A percentile compares a stretch with the other conserved stretches of the same genome.
Conservation (phyloP, 2,329 filamentous ascomycete genomes). For the Fusarium paranaense region DNA sequence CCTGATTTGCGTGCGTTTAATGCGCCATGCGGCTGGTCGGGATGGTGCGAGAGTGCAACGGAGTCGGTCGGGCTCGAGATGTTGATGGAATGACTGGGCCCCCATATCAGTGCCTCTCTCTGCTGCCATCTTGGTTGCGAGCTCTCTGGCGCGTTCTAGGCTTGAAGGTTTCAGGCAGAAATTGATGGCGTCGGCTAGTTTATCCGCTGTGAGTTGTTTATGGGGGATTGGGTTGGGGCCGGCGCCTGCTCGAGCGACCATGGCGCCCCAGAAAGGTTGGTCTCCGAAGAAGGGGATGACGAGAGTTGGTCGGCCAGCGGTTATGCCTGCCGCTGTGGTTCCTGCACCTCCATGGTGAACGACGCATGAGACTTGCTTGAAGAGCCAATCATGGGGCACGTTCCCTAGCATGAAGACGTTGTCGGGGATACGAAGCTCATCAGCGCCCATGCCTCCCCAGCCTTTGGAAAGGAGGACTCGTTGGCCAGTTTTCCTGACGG, state of each 20-base stretch:
- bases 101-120: slow-evolving; percentile 74
- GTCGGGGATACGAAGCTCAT: slow-evolving; percentile 75
- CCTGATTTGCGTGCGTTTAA: slow-evolving; percentile 73
- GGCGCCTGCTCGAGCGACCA: slow-evolving; percentile 78
- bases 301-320: slow-evolving; percentile 83
- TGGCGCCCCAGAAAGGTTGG: slow-evolving; percentile 85
- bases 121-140: slow-evolving; percentile 73
- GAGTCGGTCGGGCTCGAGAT: slow-evolving; percentile 73
- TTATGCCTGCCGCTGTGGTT: slow-evolving; percentile 86
- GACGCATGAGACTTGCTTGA: slow-evolving; percentile 82
- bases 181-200: slow-evolving; percentile 72
- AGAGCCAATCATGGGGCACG: slow-evolving; percentile 90
- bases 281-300: slow-evolving; percentile 90
- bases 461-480: slow-evolving; percentile 87
- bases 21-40: slow-evolving; percentile 78
- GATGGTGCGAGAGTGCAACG: slow-evolving; percentile 77
- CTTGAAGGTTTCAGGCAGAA: slow-evolving; percentile 71
- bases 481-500: slow-evolving; percentile 72
- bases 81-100: slow-evolving; percentile 75
- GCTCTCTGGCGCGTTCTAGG: slow-evolving; percentile 63
- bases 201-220: slow-evolving; percentile 74
- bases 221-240: slow-evolving; percentile 78
- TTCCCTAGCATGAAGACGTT: slow-evolving; percentile 87
- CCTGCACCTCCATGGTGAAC: slow-evolving; percentile 91
- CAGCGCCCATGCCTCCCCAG: slow-evolving; percentile 86